Base-by-base conservation (phyloP, 2,329 filamentous ascomycete genomes). In the Sclerotinia glacialis region DNA sequence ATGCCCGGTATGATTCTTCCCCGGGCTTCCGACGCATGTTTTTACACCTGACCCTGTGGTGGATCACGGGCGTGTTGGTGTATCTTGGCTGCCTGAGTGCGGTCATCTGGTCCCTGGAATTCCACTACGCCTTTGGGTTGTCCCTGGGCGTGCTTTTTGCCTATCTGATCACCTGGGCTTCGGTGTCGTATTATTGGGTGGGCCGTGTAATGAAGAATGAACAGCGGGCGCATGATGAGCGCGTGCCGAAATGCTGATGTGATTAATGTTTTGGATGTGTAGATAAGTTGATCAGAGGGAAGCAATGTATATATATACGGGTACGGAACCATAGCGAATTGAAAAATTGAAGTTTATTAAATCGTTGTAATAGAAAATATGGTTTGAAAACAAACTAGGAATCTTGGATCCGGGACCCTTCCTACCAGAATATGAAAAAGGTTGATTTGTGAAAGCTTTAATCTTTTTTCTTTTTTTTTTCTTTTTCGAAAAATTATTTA, bases 101-200 rank as follows among this genome's bases (percentile, higher is more conserved):
- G 14, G 67, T 72, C 1, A 71, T 72, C n/a, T 72, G 71, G 71
- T 68, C 63, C 12, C 23, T 72, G 44, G 65, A 68, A 46, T 72
- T 72, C 56, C 71, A 72, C 37, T 70, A 72, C 64, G 71, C 71
- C 1, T 72, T 72, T 67, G 71, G 69, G 4, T 49, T 64, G 21
- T 67, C 66, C 9, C 52, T 72, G 18, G 71, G 70, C 2, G 60
- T 70, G 16, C 40, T 72, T 16, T 72, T 72, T 67, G 31, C 66
- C 1, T 72, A 72, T 53, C 65, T 72, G 46, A 37, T 67, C n/a
- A 55, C 69, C 6, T 72, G 71, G 71, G 71, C 69, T 8, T n/a
- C 52, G 50, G 58, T 55, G 21, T 64, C 59, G 31, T 70, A 69
- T 52, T 66, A 58, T 49, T 71, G 65, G 55, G 70, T 69, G 18